Evolutionary conservation across 768 basidiomycete species (phyloP).

Genomic region (Mycena epipterygia): DNA sequence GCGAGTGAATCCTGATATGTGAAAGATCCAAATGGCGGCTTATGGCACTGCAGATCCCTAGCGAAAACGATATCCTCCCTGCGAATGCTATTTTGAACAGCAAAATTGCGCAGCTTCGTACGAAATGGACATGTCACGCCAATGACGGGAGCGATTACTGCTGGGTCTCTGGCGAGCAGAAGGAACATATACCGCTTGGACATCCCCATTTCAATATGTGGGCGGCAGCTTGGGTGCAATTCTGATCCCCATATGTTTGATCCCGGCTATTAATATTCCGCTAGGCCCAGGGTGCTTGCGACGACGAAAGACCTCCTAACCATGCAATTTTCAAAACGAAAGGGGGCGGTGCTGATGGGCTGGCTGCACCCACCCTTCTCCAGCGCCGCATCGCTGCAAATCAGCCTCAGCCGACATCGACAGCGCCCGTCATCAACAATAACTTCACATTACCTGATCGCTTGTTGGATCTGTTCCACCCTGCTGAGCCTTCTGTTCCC

Average conservation of each 20-base stretch:
- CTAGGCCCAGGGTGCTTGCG: not conserved
- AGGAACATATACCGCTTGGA: not conserved
- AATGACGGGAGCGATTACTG: constrained; percentile 14
- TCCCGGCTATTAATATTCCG: not conserved
- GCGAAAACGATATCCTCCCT: constrained; percentile 8
- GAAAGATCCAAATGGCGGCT: not conserved
- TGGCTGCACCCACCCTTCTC: not conserved
- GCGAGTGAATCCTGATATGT: not conserved
- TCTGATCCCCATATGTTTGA: not conserved
- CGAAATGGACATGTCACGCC: not conserved
- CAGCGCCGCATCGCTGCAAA: constrained; percentile 16
- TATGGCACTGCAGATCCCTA: not conserved
- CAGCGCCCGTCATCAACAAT: not conserved
- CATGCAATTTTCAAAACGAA: not conserved
- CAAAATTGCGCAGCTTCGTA: not conserved
- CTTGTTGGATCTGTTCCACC: not conserved
- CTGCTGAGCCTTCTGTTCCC: not conserved
- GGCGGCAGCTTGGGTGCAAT: constrained; percentile 4
- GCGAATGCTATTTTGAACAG: constrained; percentile 5
- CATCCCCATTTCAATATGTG: constrained; percentile 12
- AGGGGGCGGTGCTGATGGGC: not conserved
- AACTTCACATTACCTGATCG: not conserved
- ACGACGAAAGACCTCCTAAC: not conserved
- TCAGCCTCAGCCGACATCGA: not conserved
- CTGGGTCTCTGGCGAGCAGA: not conserved